phyloP scores from a whole-genome alignment of 1,284 basidiomycete species.

The Ceratorhiza oryzae-sativae region DNA sequence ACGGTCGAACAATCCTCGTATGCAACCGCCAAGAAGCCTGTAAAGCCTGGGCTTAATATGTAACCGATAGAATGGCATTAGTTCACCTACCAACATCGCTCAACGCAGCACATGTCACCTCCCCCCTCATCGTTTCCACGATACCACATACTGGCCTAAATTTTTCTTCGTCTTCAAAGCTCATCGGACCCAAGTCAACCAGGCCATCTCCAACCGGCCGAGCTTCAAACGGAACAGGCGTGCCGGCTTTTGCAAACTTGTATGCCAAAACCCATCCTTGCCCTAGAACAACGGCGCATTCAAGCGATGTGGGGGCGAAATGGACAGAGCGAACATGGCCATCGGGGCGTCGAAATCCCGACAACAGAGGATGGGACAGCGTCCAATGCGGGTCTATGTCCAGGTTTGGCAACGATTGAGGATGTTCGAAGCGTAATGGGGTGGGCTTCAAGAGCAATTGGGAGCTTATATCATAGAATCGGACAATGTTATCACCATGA shows the following conservation, averaged over 20 bases:
- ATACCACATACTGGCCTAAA: slow-evolving; percentile 67
- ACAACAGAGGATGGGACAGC: slow-evolving; percentile 46
- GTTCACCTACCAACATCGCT: slow-evolving; percentile 69
- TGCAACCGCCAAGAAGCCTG: slow-evolving; percentile 77
- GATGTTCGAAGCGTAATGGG: slow-evolving; percentile 60
- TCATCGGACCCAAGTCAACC: slow-evolving; percentile 58
- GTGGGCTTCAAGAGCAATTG: slow-evolving; percentile 64
- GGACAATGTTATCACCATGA: slow-evolving; percentile 70
- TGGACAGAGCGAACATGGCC: slow-evolving; percentile 59
- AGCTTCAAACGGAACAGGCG: slow-evolving; percentile 45
- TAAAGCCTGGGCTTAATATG: background rate
- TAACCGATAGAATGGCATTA: background rate
- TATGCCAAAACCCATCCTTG: slow-evolving; percentile 74
- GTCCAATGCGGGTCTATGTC: slow-evolving; percentile 59
- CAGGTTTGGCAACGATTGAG: slow-evolving; percentile 66
- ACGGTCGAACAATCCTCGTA: slow-evolving; percentile 67
- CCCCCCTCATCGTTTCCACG: slow-evolving; percentile 60
- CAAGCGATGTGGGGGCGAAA: slow-evolving; percentile 70
- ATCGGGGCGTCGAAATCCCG: slow-evolving; percentile 57
- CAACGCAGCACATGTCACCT: slow-evolving; percentile 63
- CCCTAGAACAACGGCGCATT: slow-evolving; percentile 66
- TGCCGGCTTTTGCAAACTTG: slow-evolving; percentile 56
- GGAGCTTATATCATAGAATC: slow-evolving; percentile 72
- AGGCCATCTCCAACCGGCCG: slow-evolving; percentile 56
- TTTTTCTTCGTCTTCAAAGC: slow-evolving; percentile 52